Percentiles rank a stretch among this genome's conserved stretches.
Evolutionary conservation across 805 yeast species (phyloP).

Genomic region (Lachancea sp.): DNA sequence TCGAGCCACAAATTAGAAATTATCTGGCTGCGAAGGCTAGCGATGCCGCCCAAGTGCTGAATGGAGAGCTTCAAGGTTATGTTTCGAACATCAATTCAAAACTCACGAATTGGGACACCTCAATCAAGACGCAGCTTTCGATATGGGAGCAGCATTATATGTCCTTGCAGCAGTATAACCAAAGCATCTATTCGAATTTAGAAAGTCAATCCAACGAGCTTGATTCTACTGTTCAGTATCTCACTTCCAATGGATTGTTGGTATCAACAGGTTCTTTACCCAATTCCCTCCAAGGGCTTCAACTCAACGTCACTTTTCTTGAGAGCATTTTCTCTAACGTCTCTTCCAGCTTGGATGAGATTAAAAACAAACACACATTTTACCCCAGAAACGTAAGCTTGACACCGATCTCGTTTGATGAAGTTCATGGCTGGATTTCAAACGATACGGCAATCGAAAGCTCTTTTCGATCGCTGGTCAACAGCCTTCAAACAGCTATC

Average conservation of each 20-base stretch:
- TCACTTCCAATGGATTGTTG: conserved; percentile 11
- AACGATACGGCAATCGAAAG: background rate
- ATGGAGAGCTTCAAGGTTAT: background rate
- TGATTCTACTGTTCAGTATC: conserved; percentile 10
- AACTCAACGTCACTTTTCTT: conserved; percentile 13
- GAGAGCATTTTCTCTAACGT: conserved; percentile 10
- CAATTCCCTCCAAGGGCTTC: conserved; percentile 4
- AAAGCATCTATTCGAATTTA: conserved; percentile 10
- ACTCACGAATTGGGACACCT: conserved; percentile 4
- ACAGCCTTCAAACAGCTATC: background rate
- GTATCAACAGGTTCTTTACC: conserved; percentile 5
- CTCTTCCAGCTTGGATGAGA: conserved; percentile 2
- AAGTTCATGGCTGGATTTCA: background rate
- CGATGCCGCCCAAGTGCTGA: conserved; percentile 3
- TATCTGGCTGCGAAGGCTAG: conserved; percentile 3
- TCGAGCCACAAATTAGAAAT: background rate
- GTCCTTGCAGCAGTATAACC: conserved; percentile 8
- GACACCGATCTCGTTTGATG: background rate
- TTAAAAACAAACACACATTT: background rate
- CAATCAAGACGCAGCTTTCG: background rate
- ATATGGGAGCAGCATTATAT: background rate
- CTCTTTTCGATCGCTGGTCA: background rate
- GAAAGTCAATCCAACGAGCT: conserved; percentile 12
- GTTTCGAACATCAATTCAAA: conserved; percentile 10
- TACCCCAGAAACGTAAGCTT: background rate